phyloP scores from a whole-genome alignment of 768 basidiomycete genomes.

The Hericium erinaceus region DNA sequence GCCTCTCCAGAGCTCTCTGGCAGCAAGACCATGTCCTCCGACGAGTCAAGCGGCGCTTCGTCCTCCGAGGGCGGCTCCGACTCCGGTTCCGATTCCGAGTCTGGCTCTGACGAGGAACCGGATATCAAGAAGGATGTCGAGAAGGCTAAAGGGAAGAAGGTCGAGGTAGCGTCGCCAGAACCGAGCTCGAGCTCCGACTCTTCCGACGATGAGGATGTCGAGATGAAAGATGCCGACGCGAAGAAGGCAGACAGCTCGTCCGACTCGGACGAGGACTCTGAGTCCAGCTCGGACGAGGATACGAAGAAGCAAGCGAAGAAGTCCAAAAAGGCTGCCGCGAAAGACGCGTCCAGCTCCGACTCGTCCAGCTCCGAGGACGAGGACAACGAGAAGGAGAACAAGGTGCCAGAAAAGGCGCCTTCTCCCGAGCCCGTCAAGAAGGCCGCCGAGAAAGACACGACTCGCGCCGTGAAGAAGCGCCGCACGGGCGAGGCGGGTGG shows the following conservation, averaged over 20 bases:
- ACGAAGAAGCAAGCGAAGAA: slow-evolving; percentile 7
- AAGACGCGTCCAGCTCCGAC: slow-evolving; percentile 5
- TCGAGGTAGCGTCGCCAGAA: slow-evolving; percentile 4
- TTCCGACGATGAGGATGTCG: slow-evolving; percentile 4
- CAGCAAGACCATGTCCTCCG: neutral
- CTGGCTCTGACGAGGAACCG: slow-evolving; percentile 15
- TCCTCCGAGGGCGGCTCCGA: slow-evolving; percentile 6
- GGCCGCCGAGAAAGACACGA: neutral
- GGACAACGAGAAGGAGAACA: neutral
- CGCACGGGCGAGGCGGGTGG: slow-evolving; percentile 7
- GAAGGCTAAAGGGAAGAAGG: neutral
- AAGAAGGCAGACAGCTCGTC: neutral
- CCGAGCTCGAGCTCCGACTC: slow-evolving; percentile 15
- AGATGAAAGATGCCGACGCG: neutral
- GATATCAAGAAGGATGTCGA: neutral
- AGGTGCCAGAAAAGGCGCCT: neutral
- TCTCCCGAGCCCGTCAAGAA: neutral
- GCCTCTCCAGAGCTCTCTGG: neutral
- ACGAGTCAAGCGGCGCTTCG: neutral
- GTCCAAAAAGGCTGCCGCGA: neutral
- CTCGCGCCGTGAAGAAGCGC: slow-evolving; percentile 8
- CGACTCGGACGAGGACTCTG: slow-evolving; percentile 14
- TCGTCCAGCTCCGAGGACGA: slow-evolving; percentile 9
- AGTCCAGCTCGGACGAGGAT: slow-evolving; percentile 20
- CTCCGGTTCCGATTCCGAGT: slow-evolving; percentile 18